phyloP scores from a whole-genome alignment of 2,329 filamentous ascomycete genomes.

The Calonectria multiphialidica region DNA sequence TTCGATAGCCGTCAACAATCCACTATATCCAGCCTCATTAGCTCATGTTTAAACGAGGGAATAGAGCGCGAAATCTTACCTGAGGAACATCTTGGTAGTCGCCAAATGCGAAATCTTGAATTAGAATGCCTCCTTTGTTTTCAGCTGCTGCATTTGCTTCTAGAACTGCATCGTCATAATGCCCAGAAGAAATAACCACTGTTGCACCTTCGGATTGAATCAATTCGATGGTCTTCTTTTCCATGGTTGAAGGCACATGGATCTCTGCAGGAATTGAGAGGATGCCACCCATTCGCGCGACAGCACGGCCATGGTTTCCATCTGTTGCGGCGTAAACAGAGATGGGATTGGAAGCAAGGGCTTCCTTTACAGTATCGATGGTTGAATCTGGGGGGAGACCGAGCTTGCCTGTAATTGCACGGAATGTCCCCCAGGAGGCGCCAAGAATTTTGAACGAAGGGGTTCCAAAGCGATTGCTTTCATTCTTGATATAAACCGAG shows the following conservation, averaged over 20 bases:
- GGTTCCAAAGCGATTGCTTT: slow-evolving; percentile 75
- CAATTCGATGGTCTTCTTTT: slow-evolving; percentile 61
- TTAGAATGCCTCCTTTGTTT: slow-evolving; percentile 61
- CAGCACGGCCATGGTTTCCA: slow-evolving; percentile 82
- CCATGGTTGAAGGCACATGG: slow-evolving; percentile 73
- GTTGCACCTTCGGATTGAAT: slow-evolving; percentile 74
- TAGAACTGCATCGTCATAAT: slow-evolving; percentile 74
- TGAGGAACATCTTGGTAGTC: slow-evolving; percentile 75
- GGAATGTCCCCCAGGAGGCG: slow-evolving; percentile 79
- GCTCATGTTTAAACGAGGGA: fast-evolving
- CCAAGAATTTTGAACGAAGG: slow-evolving; percentile 85
- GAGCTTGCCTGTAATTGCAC: slow-evolving; percentile 63
- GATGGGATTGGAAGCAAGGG: slow-evolving; percentile 47
- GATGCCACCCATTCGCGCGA: slow-evolving; percentile 75
- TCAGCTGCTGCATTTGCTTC: slow-evolving; percentile 59
- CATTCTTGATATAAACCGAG: slow-evolving; percentile 77
- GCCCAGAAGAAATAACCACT: slow-evolving; percentile 66
- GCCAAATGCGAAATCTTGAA: slow-evolving; percentile 77
- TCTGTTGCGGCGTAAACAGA: slow-evolving; percentile 75
- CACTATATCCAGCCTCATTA: slow-evolving; percentile 56
- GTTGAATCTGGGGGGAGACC: slow-evolving; percentile 55
- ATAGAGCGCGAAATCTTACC: slow-evolving; percentile 47
- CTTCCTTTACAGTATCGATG: slow-evolving; percentile 56
- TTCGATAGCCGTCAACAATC: slow-evolving; percentile 83
- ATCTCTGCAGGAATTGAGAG: slow-evolving; percentile 68